Base-by-base conservation (phyloP, 257 asterid species). In the Fraxinus pennsylvanica region DNA sequence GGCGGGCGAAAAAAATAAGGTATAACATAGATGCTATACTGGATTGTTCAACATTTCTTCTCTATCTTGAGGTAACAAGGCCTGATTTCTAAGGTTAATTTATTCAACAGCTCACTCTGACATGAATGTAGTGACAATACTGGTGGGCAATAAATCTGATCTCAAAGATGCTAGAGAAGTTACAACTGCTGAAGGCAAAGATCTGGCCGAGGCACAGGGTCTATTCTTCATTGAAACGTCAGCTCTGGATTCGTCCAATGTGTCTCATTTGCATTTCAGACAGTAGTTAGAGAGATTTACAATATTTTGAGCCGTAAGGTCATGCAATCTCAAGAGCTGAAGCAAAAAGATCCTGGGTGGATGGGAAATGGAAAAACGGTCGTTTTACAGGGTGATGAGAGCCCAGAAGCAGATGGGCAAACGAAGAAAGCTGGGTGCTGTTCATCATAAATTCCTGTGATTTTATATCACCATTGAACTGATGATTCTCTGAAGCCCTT, bases 221-320 rank as follows among this genome's bases (percentile, higher is more conserved):
- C 81, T 94, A 67, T 94, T 92, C 85, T 94, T 94, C 74, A 92
- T 94, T 4, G 97, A 94, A 84, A 94, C 98, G 1, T 94, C 98
- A 8, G 97, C 98, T 79, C 88, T 94, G 47, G 97, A 92, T 79
- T 94, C 97, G 8, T 91, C 97, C 30, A 94, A 94, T n/a, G 97
- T 92, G 97, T 92, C 2, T 72, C 82, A 19, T 82, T 76, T 43
- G 98, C 97, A 10, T 94, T 94, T 71, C 92, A 89, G 78, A 94
- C 92, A 1, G 95, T 94, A 15, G 97, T 94, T 82, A 90, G 47
- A 72, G 97, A 94, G 85, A 94, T 94, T 22, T 94, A 84, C 66
- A 90, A 84, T 87, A 92, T 94, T 71, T 80, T 94, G 78, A 92
- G 98, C 79, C 85, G 95, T 80, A 92, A 94, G 83, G 97, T 94